phyloP scores from a whole-genome alignment of 192 early-diverging fungal genomes.

The Coemansia sp. region DNA sequence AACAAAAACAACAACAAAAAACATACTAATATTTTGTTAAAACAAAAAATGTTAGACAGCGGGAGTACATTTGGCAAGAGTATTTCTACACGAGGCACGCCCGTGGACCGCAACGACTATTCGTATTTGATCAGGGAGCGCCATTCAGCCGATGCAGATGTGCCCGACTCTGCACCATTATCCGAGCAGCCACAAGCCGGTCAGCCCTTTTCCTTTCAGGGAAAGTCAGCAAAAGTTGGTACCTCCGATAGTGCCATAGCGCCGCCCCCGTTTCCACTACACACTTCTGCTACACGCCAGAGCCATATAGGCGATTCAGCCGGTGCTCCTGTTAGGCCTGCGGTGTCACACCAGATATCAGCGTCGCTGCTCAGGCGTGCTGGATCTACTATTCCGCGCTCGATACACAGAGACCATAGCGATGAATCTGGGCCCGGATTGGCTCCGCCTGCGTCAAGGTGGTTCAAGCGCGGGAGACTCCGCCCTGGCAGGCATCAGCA shows the following conservation, averaged over 20 bases:
- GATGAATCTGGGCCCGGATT: constrained; percentile 15
- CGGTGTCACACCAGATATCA: constrained; percentile 20
- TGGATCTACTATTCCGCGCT: constrained; percentile 35
- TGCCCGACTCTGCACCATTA: constrained; percentile 8
- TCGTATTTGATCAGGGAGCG: constrained; percentile 50
- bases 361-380: constrained; percentile 37
- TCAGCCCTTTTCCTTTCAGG: constrained; percentile 40
- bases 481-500: constrained; percentile 30
- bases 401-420: constrained; percentile 12
- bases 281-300: constrained; percentile 32
- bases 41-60: constrained; percentile 8
- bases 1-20: constrained; percentile 5
- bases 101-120: constrained; percentile 48
- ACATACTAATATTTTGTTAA: neutral
- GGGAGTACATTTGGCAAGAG: neutral
- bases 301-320: constrained; percentile 22
- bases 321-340: constrained; percentile 4
- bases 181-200: constrained; percentile 32
- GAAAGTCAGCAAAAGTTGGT: constrained; percentile 5
- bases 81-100: constrained; percentile 18
- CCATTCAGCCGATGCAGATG: constrained; percentile 24
- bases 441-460: constrained; percentile 29
- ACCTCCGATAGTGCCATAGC: neutral
- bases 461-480: constrained; percentile 47
- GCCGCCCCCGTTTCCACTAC: constrained; percentile 19